Conservation (phyloP, 1,139 yeast species). For the Pichia sp. region DNA sequence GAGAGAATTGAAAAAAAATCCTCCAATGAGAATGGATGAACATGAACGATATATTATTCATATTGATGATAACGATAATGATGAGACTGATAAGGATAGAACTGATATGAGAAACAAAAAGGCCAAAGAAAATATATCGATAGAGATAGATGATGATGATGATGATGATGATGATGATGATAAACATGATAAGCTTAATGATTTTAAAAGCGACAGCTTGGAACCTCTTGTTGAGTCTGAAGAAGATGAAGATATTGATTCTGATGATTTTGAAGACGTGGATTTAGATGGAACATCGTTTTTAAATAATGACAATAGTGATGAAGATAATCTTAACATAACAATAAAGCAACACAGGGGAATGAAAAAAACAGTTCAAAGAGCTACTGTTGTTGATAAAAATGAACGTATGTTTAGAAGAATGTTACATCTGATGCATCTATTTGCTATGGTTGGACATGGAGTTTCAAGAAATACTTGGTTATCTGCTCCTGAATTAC, state of each 20-base stretch:
- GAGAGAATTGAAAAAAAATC: slow-evolving; percentile 6
- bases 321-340: slow-evolving; percentile 20
- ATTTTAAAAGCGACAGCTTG: neutral
- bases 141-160: neutral
- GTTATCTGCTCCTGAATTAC: slow-evolving; percentile 40
- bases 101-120: neutral
- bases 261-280: slow-evolving; percentile 34
- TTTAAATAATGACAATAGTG: slow-evolving; percentile 3
- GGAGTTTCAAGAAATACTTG: slow-evolving; percentile 67
- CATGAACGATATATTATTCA: slow-evolving; percentile 7
- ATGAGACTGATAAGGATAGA: neutral
- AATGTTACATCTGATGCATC: slow-evolving; percentile 52
- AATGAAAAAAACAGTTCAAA: slow-evolving; percentile 23
- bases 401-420: slow-evolving; percentile 51
- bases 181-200: slow-evolving; percentile 20
- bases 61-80: slow-evolving; percentile 4
- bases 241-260: slow-evolving; percentile 26
- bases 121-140: neutral
- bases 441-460: slow-evolving; percentile 56
- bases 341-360: slow-evolving; percentile 17
- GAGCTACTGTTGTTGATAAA: slow-evolving; percentile 37
- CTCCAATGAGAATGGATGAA: neutral
- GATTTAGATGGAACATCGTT: slow-evolving; percentile 22
- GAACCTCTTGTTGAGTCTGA: neutral
- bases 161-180: neutral